These are phyloP conservation scores for Letharia columbiana DNA, from an alignment of 495 filamentous ascomycete species.

Conservation along the genomic window DNA sequence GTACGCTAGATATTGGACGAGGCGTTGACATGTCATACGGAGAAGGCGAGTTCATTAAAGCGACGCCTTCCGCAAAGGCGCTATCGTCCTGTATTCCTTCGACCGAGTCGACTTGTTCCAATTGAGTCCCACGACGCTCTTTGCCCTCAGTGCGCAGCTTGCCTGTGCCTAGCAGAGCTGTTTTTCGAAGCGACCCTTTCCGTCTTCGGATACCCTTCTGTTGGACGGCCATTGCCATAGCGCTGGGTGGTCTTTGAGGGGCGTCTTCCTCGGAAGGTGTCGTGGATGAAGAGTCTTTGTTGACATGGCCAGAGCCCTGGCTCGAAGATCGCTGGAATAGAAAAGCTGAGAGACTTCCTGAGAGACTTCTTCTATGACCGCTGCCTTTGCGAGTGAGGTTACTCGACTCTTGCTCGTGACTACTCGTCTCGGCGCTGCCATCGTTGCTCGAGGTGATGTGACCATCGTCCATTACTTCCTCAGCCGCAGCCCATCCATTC, in stretches of 20 bases:
- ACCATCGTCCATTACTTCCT: conserved; percentile 15
- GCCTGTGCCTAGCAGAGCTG: conserved; percentile 65
- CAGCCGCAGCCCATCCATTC: conserved; percentile 1
- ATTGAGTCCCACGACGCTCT: conserved; percentile 25
- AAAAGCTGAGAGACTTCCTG: conserved; percentile 53
- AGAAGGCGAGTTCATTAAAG: conserved; percentile 12
- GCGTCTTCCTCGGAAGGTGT: conserved; percentile 7
- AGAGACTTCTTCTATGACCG: conserved; percentile 56
- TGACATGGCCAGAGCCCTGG: conserved; percentile 6
- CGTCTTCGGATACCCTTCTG: conserved; percentile 62
- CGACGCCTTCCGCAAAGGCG: not conserved
- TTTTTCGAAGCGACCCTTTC: conserved; percentile 70
- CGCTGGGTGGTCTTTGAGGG: conserved; percentile 36
- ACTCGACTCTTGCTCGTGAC: conserved; percentile 14
- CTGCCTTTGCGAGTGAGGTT: conserved; percentile 26
- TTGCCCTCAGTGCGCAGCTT: conserved; percentile 45
- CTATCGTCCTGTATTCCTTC: conserved; percentile 29
- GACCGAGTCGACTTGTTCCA: conserved; percentile 39
- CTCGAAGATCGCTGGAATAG: conserved; percentile 35
- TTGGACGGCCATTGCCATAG: conserved; percentile 52
- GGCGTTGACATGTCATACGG: conserved; percentile 24
- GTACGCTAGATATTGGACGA: conserved; percentile 19
- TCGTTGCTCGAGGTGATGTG: conserved; percentile 10
- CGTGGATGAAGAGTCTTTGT: conserved; percentile 25
- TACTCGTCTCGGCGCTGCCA: conserved; percentile 10